These are phyloP conservation scores for Metschnikowia gruessii DNA, from an alignment of 805 yeast species.

Conservation along the genomic window DNA sequence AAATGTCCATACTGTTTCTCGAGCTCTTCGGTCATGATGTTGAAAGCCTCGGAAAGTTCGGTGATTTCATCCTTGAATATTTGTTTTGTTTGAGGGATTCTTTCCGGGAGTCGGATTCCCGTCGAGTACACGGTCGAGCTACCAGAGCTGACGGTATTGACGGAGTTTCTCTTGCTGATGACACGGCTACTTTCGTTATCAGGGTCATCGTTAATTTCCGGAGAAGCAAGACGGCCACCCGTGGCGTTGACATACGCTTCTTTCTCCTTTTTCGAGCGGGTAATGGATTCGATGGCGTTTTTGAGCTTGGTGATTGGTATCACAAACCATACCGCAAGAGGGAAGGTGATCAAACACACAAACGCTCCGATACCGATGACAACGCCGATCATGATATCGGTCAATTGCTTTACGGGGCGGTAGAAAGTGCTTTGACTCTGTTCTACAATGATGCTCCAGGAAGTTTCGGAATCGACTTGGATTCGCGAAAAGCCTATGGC, in stretches of 20 bases:
- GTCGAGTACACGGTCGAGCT: constrained; percentile 38
- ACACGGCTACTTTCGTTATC: constrained; percentile 1
- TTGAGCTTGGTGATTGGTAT: constrained; percentile 77
- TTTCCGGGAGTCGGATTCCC: constrained; percentile 40
- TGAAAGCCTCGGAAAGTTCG: constrained; percentile 84
- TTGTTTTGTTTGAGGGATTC: constrained; percentile 38
- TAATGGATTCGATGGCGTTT: constrained; percentile 75
- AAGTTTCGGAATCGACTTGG: constrained; percentile 30
- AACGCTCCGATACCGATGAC: constrained; percentile 75
- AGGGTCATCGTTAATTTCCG: background rate
- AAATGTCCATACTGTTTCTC: constrained; percentile 78
- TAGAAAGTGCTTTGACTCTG: constrained; percentile 58
- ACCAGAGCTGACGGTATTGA: constrained; percentile 26
- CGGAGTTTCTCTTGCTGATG: constrained; percentile 22
- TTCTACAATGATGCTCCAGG: constrained; percentile 74
- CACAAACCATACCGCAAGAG: constrained; percentile 80
- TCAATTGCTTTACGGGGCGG: constrained; percentile 58
- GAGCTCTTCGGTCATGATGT: constrained; percentile 85
- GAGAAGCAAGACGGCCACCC: background rate
- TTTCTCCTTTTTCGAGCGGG: constrained; percentile 39
- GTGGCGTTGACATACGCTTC: constrained; percentile 6
- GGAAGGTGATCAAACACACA: constrained; percentile 73
- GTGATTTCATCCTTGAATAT: constrained; percentile 79
- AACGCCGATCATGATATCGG: constrained; percentile 71
- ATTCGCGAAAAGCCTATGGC: constrained; percentile 38